These are phyloP conservation scores for Diutina sp. DNA, from an alignment of 1,139 yeast genomes.

Conservation along the genomic window DNA sequence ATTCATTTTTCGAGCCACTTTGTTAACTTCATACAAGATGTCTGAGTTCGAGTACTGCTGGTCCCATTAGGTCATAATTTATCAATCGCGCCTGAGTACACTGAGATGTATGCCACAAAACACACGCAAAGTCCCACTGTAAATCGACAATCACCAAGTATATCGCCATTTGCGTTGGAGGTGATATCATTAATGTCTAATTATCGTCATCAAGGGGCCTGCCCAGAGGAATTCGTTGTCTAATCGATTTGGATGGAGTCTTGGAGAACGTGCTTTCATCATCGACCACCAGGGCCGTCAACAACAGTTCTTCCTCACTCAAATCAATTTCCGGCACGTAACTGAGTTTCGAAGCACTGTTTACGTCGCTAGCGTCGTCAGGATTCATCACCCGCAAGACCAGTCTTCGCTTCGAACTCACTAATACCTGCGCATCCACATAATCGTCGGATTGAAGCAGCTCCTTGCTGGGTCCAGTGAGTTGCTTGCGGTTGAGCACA, in stretches of 20 bases:
- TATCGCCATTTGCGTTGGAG: no score
- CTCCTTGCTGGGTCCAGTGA: background rate
- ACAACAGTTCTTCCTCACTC: background rate
- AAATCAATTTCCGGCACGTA: background rate
- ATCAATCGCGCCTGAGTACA: no score
- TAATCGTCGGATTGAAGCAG: slow-evolving; percentile 20
- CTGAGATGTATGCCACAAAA: no score
- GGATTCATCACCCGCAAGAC: slow-evolving; percentile 58
- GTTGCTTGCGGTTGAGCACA: background rate
- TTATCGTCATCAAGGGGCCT: background rate
- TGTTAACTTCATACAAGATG: no score
- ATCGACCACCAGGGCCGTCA: background rate
- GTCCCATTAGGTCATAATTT: no score
- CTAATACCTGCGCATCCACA: slow-evolving; percentile 63
- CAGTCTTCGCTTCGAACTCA: slow-evolving; percentile 56
- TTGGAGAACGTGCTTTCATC: background rate
- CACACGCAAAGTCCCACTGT: no score
- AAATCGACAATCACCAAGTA: no score
- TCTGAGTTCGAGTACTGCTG: no score
- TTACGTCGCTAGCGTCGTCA: slow-evolving; percentile 11
- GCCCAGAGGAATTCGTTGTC: background rate
- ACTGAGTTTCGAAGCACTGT: background rate
- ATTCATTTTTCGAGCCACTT: no score
- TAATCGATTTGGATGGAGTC: background rate
- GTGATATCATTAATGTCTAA: no score